phyloP scores from a whole-genome alignment of 78 protist species.

The Speleostelium caveatum region DNA sequence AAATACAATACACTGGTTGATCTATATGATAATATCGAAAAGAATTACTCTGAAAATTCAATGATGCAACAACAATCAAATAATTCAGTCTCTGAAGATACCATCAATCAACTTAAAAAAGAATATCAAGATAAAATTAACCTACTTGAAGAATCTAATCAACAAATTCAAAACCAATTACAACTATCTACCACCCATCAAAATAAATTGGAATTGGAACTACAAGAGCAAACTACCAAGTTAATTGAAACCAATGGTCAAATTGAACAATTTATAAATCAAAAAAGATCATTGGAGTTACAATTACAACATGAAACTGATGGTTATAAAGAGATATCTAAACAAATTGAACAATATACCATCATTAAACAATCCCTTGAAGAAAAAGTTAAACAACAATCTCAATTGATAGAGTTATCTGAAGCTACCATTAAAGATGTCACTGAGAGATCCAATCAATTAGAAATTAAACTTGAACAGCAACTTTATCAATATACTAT shows the following conservation, averaged over 20 bases:
- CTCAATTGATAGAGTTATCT: not conserved
- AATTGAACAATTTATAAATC: not conserved
- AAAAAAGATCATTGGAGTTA: not conserved
- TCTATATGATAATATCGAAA: not conserved
- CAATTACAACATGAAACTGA: not conserved
- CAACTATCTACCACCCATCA: not conserved
- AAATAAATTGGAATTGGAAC: not conserved
- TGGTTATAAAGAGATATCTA: not conserved
- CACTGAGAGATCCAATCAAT: not conserved
- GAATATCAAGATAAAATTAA: not conserved
- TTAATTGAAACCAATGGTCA: not conserved
- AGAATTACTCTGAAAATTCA: not conserved
- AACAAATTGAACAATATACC: not conserved
- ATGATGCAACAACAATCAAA: not conserved
- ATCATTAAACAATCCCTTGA: not conserved
- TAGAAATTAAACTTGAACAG: not conserved
- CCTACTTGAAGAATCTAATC: not conserved
- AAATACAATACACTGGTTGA: slow-evolving; percentile 25
- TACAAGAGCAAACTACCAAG: not conserved
- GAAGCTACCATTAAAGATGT: not conserved
- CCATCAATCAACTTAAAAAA: not conserved
- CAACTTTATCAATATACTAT: not conserved
- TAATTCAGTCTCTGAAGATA: not conserved
- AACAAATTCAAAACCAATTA: not conserved
- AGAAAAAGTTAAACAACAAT: not conserved